A percentile compares a stretch with the other conserved stretches of the same genome.
phyloP scores from a whole-genome alignment of 768 basidiomycete species.

The Boletus subparvulus region DNA sequence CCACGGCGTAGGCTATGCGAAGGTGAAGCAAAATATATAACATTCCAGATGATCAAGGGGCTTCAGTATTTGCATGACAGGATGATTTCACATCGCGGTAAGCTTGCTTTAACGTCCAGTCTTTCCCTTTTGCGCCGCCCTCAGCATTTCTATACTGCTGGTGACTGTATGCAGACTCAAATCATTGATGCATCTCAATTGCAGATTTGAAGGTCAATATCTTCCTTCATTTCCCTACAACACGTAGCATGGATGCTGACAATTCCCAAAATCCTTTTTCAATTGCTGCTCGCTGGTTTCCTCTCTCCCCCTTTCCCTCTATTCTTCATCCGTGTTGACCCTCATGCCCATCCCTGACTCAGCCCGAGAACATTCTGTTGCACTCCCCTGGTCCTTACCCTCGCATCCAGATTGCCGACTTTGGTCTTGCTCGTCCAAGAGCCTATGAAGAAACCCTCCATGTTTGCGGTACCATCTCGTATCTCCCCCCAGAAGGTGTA shows the following conservation, averaged over 20 bases:
- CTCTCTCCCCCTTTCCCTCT: neutral
- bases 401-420: slow-evolving; percentile 82
- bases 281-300: neutral
- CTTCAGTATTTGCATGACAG: slow-evolving; percentile 69
- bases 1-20: slow-evolving; percentile 60
- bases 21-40: slow-evolving; percentile 82
- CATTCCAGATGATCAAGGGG: slow-evolving; percentile 75
- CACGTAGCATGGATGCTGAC: neutral
- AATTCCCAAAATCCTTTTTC: neutral
- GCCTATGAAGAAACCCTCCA: slow-evolving; percentile 82
- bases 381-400: slow-evolving; percentile 81
- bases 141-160: neutral
- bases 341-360: neutral
- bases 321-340: neutral
- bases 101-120: slow-evolving; percentile 9
- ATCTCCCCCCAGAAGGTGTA: slow-evolving; percentile 83
- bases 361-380: slow-evolving; percentile 86
- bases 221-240: neutral
- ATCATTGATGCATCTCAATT: slow-evolving; percentile 1
- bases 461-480: slow-evolving; percentile 85
- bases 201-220: slow-evolving; percentile 61
- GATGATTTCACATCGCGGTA: slow-evolving; percentile 79
- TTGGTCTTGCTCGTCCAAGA: slow-evolving; percentile 77
- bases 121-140: neutral
- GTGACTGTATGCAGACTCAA: neutral